Percentiles rank a stretch among this genome's conserved stretches.
Evolutionary conservation across 176 grass and related monocot species (phyloP).

Genomic region (Hordeum marinum): DNA sequence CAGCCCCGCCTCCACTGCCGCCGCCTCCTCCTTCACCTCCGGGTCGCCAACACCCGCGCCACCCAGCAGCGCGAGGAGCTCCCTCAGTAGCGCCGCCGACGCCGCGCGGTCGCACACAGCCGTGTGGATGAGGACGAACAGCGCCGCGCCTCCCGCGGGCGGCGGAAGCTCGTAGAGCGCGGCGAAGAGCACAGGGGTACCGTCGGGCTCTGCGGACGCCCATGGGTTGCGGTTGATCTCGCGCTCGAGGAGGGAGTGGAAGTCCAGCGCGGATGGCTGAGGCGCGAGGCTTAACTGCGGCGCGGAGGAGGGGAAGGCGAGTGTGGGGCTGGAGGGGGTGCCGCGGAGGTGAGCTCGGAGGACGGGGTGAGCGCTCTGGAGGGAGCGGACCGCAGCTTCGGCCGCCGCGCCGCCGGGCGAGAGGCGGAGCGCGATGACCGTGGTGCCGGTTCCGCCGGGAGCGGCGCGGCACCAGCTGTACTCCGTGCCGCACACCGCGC

Average conservation of each 20-base stretch:
- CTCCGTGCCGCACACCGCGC: slow-evolving; percentile 58
- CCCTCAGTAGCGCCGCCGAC: slow-evolving; percentile 34
- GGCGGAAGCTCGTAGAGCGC: slow-evolving; percentile 51
- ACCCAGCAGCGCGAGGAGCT: slow-evolving; percentile 45
- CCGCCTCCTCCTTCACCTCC: slow-evolving; percentile 26
- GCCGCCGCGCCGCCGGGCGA: slow-evolving; percentile 23
- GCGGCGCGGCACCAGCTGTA: slow-evolving; percentile 62
- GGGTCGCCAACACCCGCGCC: neutral
- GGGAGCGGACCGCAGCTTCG: slow-evolving; percentile 26
- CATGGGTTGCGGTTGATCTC: slow-evolving; percentile 87
- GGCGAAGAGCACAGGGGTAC: slow-evolving; percentile 44
- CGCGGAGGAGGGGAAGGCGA: slow-evolving; percentile 35
- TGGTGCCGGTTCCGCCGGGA: slow-evolving; percentile 67
- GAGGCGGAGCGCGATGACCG: slow-evolving; percentile 60
- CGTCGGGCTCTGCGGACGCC: slow-evolving; percentile 22
- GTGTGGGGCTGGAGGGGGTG: slow-evolving; percentile 18
- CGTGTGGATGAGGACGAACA: slow-evolving; percentile 73
- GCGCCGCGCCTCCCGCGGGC: slow-evolving; percentile 8
- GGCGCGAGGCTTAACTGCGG: slow-evolving; percentile 6
- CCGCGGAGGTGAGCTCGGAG: slow-evolving; percentile 44
- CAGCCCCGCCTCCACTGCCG: slow-evolving; percentile 34
- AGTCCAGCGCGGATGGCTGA: slow-evolving; percentile 14
- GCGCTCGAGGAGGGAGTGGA: slow-evolving; percentile 71
- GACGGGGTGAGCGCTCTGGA: slow-evolving; percentile 58
- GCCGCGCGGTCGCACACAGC: slow-evolving; percentile 62